Percentiles rank a stretch among this genome's conserved stretches.
These are phyloP conservation scores for Schizonepeta tenuifolia DNA, from an alignment of 257 asterid genomes.

Conservation along the genomic window DNA sequence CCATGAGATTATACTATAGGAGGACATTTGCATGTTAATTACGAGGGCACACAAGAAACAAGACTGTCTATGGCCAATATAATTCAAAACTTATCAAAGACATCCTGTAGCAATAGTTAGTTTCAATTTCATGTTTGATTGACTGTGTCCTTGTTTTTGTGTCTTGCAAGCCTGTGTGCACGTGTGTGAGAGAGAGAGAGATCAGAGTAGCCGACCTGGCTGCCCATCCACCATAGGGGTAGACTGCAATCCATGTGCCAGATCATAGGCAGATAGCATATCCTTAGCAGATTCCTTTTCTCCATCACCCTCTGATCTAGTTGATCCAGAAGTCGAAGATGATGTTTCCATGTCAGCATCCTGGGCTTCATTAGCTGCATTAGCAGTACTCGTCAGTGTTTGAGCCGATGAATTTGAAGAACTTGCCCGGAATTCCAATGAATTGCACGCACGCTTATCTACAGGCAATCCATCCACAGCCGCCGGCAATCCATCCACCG, in stretches of 20 bases:
- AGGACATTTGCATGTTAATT: neutral
- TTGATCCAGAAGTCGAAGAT: constrained; percentile 79
- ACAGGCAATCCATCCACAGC: constrained; percentile 79
- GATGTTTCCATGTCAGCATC: constrained; percentile 80
- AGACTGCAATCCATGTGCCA: constrained; percentile 68
- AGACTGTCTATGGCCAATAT: neutral
- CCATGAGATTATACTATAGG: neutral
- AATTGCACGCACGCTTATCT: constrained; percentile 92
- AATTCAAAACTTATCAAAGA: neutral
- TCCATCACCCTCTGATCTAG: constrained; percentile 71
- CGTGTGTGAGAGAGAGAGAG: neutral
- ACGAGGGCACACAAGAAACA: neutral
- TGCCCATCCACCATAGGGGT: constrained; percentile 65
- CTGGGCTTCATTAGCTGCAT: constrained; percentile 38
- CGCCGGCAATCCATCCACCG: constrained; percentile 78
- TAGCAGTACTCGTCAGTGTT: constrained; percentile 49
- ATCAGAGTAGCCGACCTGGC: constrained; percentile 51
- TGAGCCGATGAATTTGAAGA: constrained; percentile 67
- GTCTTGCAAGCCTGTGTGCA: neutral
- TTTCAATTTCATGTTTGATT: neutral
- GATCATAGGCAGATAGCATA: constrained; percentile 58
- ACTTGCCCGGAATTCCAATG: constrained; percentile 73
- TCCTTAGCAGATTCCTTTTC: constrained; percentile 82
- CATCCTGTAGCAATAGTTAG: neutral
- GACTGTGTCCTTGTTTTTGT: neutral